These are phyloP conservation scores for Gracilaria gracilis DNA, from an alignment of 23 red algal genomes.

Conservation along the genomic window DNA sequence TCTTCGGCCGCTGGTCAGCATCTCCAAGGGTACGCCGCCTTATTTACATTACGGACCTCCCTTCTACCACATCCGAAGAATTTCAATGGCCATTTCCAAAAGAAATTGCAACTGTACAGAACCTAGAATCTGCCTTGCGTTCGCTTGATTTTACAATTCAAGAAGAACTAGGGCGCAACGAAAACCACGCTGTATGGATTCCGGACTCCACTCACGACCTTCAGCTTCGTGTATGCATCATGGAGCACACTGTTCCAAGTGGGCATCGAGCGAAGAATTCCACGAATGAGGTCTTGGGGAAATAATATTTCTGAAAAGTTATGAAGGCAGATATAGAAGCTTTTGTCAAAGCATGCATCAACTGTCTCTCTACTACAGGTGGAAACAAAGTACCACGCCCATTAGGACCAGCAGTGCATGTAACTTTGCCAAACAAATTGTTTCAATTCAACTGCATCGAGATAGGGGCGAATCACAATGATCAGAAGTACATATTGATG, in stretches of 20 bases:
- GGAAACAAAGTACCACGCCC: neutral
- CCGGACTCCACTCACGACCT: neutral
- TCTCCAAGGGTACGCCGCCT: neutral
- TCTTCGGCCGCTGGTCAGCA: too few relatives aligned
- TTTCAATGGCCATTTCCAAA: neutral
- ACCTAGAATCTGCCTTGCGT: neutral
- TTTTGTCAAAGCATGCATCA: neutral
- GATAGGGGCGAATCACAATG: neutral
- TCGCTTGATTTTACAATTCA: too few relatives aligned
- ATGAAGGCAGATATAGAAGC: too few relatives aligned
- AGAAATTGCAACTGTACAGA: neutral
- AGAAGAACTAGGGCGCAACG: too few relatives aligned
- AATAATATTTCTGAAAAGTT: neutral
- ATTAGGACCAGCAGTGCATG: conserved; percentile 1
- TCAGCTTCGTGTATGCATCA: conserved; percentile 10
- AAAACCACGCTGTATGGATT: neutral
- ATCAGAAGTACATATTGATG: neutral
- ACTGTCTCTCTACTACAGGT: neutral
- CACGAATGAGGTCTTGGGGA: neutral
- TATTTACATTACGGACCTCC: neutral
- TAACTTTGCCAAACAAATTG: neutral
- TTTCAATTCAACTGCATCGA: conserved; percentile 13
- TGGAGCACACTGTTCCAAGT: neutral
- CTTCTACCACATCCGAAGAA: neutral
- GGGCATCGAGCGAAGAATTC: neutral